A percentile compares a stretch with the other conserved stretches of the same genome.
Evolutionary conservation across 2,329 filamentous ascomycete genomes (phyloP).

Genomic region (Claviceps spartinae): DNA sequence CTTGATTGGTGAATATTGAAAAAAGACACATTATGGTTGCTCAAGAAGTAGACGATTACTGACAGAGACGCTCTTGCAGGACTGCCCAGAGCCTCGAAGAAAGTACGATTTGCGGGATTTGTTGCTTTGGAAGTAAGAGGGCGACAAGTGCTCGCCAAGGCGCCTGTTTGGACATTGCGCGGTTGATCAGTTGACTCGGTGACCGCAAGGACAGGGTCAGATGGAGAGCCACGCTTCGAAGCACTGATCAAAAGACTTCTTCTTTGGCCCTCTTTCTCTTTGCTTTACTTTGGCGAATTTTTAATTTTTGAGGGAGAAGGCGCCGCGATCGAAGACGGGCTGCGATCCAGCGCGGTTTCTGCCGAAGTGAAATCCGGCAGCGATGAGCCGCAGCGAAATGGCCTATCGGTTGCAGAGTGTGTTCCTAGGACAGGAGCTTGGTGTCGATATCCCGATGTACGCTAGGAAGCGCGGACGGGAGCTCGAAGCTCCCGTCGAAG

Average conservation of each 20-base stretch:
- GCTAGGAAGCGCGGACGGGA: too few relatives aligned
- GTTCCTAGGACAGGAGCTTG: too few relatives aligned
- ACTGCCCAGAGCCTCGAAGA: slow-evolving; percentile 33
- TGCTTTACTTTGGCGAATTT: background rate
- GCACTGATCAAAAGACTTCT: background rate
- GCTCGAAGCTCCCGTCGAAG: too few relatives aligned
- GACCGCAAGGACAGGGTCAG: background rate
- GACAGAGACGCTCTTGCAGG: slow-evolving; percentile 23
- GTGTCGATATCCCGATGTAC: too few relatives aligned
- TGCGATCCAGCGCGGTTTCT: too few relatives aligned
- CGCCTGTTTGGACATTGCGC: slow-evolving; percentile 54
- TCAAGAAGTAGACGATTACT: slow-evolving; percentile 19
- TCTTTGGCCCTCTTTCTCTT: background rate
- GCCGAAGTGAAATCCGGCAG: too few relatives aligned
- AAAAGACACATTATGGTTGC: background rate
- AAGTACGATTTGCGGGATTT: slow-evolving; percentile 64
- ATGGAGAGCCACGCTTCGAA: background rate
- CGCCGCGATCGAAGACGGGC: too few relatives aligned
- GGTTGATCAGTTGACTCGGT: background rate
- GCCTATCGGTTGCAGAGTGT: too few relatives aligned
- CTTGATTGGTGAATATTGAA: background rate
- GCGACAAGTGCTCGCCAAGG: slow-evolving; percentile 61
- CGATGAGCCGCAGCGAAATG: too few relatives aligned
- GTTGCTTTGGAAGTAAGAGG: slow-evolving; percentile 62
- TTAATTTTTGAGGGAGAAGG: background rate